Evolutionary conservation across 1,284 basidiomycete genomes (phyloP), one percentile per base, ranked within the genome.

Genomic region (Kwoniella shivajii): DNA sequence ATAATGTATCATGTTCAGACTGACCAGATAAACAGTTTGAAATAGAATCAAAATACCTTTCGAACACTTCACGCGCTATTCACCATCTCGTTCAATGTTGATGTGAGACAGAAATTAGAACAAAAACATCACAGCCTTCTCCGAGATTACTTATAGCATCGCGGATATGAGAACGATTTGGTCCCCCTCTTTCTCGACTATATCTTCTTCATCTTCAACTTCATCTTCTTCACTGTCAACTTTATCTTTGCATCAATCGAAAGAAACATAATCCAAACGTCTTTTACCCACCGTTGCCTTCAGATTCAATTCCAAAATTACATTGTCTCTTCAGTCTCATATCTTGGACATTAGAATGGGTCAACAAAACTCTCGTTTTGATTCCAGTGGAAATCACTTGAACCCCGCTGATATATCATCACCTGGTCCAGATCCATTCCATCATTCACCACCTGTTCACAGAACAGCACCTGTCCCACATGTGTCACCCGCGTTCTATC

Each of bases 21-120:
- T 31, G 18, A 42, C 34, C 20, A 18, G 31, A 11, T 41, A 24
- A 30, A 30, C 49, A 51, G 39, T 30, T 31, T 26, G 26, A 51
- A 18, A 42, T 29, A 41, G n/a, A 22, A 31, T 34, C 39, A 51
- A 51, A 44, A 51, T 44, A 51, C 50, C 50, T 51, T 51, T 51
- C 9, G 37, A 39, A 43, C 38, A 29, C 29, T 34, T 22, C 18
- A 10, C 33, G 33, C 10, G 33, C 33, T n/a, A 36, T 11, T 42
- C 39, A 42, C 16, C 37, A 39, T 43, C 39, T 22, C 20, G 24
- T 24, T 27, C 22, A 37, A 30, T 24, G 39, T 26, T 26, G 7
- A 22, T 24, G 20, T 20, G 16, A 16, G 10, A 22, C 11, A 42
- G 6, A 42, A 4, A 16, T 39, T n/a, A n/a, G 6, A 16, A 39